Evolutionary conservation across 129 eudicot genomes (phyloP).

Genomic region (Saussurea involucrata): DNA sequence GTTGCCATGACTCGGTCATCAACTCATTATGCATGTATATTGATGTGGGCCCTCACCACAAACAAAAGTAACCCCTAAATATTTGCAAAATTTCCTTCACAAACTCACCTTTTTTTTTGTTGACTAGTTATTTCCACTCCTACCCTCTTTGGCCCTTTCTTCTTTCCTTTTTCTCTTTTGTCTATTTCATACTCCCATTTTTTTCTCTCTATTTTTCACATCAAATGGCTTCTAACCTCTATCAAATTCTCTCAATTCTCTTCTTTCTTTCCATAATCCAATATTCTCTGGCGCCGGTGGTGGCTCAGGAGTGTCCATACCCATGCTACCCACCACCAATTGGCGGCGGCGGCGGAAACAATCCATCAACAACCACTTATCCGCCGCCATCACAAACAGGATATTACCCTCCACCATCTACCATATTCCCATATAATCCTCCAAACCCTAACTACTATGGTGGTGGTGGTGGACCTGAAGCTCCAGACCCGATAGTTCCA

Average conservation of each 20-base stretch:
- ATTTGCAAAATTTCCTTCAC: conserved; percentile 18
- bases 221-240: conserved; percentile 39
- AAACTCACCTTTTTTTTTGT: conserved; percentile 10
- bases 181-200: conserved; percentile 23
- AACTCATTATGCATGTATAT: conserved; percentile 20
- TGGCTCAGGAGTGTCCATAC: conserved; percentile 58
- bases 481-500: conserved; percentile 67
- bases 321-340: conserved; percentile 81
- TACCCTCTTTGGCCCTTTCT: conserved; percentile 39
- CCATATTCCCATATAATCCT: conserved; percentile 38
- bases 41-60: conserved; percentile 33
- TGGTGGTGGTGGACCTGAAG: conserved; percentile 32
- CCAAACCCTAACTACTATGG: conserved; percentile 39
- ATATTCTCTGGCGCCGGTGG: conserved; percentile 8
- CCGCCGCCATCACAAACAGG: conserved; percentile 37
- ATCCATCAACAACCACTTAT: conserved; percentile 39
- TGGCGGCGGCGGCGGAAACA: conserved; percentile 30
- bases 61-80: conserved; percentile 21
- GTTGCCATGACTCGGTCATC: conserved; percentile 22
- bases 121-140: conserved; percentile 29
- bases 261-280: conserved; percentile 26
- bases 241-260: conserved; percentile 32
- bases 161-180: background rate
- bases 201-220: conserved; percentile 13
- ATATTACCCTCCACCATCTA: conserved; percentile 33